Evolutionary conservation across 1,284 basidiomycete genomes (phyloP), one percentile per base, ranked within the genome.

Genomic region (Tremellales sp.): DNA sequence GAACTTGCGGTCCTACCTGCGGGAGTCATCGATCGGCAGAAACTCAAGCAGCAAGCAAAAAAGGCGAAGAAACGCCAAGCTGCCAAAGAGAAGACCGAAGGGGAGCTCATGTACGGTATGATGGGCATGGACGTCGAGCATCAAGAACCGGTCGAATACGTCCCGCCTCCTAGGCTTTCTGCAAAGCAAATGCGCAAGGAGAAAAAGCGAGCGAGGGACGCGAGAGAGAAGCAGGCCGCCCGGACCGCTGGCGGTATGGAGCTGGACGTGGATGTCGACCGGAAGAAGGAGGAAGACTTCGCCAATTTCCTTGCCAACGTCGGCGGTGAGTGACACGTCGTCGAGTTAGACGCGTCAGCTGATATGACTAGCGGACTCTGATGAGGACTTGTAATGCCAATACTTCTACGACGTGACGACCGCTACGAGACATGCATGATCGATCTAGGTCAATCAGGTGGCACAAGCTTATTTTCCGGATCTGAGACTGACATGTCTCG

Each of bases 251-350:
- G 39, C 5, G 39, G 6, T 5, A 40, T 35, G 25, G 53, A 52
- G 29, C 43, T 54, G 27, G 59, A 52, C 42, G 46, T 64, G 49
- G 64, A 69, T 41, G 52, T 45, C 4, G 58, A 65, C 44, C 49
- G 41, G 42, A 60, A 58, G 54, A 70, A 70, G 57, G 73, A 73
- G 55, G 51, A 56, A 21, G 73, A 75, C 24, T 75, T 75, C 61
- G 71, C 69, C 17, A 66, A 53, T 40, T 75, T 75, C 58, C 59
- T 75, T 43, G 56, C 68, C 21, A 64, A 56, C 23, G 67, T 74
- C 44, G 70, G 70, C 40, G 70, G 65, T 67, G 59, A 64, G 49
- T 53, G 17, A 33, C 19, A 6, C 21, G 19, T 27, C 24, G 52
- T 45, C 23, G 48, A 44, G n/a, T n/a, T n/a, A 36, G 24, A 45